phyloP scores from a whole-genome alignment of 345 rosid species.

The Anastatica hierochuntica region DNA sequence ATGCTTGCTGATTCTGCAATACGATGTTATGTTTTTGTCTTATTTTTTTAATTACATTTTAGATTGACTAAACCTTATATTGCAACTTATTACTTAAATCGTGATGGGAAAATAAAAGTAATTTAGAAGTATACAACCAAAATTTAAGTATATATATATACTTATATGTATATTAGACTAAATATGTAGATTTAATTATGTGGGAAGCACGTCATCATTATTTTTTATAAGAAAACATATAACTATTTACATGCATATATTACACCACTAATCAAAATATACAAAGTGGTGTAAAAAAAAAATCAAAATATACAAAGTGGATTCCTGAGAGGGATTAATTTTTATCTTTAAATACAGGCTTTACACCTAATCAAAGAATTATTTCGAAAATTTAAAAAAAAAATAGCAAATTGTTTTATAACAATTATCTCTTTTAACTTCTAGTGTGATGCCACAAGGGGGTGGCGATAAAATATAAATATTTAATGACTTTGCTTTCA shows the following conservation, averaged over 20 bases:
- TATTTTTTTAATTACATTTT: too few relatives aligned
- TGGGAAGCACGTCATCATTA: conserved; percentile 24
- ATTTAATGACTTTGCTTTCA: conserved; percentile 14
- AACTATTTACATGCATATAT: conserved; percentile 1
- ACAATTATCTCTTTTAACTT: conserved; percentile 9
- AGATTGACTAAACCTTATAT: too few relatives aligned
- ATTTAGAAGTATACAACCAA: too few relatives aligned
- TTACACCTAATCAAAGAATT: conserved; percentile 15
- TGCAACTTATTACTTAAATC: too few relatives aligned
- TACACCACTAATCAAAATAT: too few relatives aligned
- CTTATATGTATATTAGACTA: too few relatives aligned
- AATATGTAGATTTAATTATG: too few relatives aligned
- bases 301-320: conserved; percentile 11
- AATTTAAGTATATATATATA: too few relatives aligned
- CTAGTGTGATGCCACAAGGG: conserved; percentile 22
- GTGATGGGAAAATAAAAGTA: too few relatives aligned
- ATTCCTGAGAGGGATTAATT: neutral
- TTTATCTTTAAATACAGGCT: neutral
- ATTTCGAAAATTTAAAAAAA: neutral
- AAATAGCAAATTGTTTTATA: conserved; percentile 5
- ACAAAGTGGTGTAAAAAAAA: too few relatives aligned
- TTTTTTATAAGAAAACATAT: neutral
- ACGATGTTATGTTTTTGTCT: conserved; percentile 16
- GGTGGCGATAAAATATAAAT: conserved; percentile 4
- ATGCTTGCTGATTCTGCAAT: conserved; percentile 19